These are phyloP conservation scores for Talaromyces sp. DNA, from an alignment of 2,329 filamentous ascomycete species.

Conservation along the genomic window DNA sequence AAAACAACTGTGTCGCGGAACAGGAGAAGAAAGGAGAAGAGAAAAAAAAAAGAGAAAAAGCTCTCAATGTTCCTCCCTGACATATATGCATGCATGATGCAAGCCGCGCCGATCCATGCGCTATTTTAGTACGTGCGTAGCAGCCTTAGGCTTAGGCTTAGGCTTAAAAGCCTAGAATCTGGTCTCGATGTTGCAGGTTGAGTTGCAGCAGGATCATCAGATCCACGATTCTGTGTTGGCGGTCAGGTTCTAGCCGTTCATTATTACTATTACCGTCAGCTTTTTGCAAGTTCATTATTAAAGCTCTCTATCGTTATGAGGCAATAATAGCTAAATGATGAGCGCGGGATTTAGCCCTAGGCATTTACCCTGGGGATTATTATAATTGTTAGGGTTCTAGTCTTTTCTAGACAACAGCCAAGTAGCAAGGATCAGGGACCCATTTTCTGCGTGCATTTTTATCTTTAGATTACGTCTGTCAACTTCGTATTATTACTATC, in stretches of 20 bases:
- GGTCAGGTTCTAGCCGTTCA: neutral
- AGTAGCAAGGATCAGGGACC: neutral
- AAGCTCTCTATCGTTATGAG: too few species aligned
- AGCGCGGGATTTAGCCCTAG: neutral
- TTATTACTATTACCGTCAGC: neutral
- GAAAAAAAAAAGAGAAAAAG: neutral
- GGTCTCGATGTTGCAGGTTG: neutral
- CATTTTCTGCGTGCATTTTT: too few species aligned
- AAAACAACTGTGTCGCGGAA: too few species aligned
- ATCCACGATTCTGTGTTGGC: neutral
- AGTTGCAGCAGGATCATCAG: neutral
- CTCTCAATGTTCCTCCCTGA: neutral
- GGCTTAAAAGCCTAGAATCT: too few species aligned
- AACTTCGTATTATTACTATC: neutral
- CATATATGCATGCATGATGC: neutral
- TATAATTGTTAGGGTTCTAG: neutral
- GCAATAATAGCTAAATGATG: neutral
- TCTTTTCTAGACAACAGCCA: neutral
- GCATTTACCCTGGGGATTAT: neutral
- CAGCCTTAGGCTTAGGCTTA: neutral
- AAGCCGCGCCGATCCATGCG: neutral
- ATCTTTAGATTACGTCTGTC: neutral
- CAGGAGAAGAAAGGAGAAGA: neutral
- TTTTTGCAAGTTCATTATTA: too few species aligned
- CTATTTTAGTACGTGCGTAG: neutral